Percentiles rank a stretch among this genome's conserved stretches.
Conservation (phyloP, 805 yeast genomes). For the Hanseniaspora vineae region DNA sequence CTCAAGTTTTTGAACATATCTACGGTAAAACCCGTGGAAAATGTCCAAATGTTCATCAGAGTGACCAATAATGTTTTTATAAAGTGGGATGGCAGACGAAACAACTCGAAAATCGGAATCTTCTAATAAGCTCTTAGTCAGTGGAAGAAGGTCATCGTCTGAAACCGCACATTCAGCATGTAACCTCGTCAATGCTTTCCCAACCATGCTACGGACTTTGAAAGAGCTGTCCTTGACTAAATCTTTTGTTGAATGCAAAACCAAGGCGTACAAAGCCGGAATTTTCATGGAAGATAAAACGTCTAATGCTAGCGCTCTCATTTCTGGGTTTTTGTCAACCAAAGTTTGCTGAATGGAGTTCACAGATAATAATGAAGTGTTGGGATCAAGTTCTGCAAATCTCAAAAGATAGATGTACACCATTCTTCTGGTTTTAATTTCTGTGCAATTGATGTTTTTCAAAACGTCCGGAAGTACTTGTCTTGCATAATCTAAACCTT, state of each 20-base stretch:
- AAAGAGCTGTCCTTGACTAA: slow-evolving; percentile 61
- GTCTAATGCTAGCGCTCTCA: slow-evolving; percentile 61
- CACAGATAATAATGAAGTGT: slow-evolving; percentile 76
- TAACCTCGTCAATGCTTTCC: slow-evolving; percentile 50
- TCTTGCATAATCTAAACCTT: slow-evolving; percentile 24
- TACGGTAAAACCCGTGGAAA: slow-evolving; percentile 58
- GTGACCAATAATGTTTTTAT: slow-evolving; percentile 39
- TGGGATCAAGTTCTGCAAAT: slow-evolving; percentile 76
- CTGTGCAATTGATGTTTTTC: slow-evolving; percentile 65
- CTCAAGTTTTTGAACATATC: slow-evolving; percentile 34
- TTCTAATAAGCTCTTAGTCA: slow-evolving; percentile 41
- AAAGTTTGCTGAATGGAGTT: slow-evolving; percentile 84
- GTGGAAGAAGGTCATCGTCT: slow-evolving; percentile 33
- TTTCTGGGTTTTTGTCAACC: slow-evolving; percentile 52
- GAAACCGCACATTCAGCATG: slow-evolving; percentile 21
- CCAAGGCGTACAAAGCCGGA: slow-evolving; percentile 68
- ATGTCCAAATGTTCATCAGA: slow-evolving; percentile 34
- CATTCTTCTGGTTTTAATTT: slow-evolving; percentile 53
- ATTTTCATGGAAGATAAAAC: slow-evolving; percentile 76
- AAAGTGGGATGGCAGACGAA: slow-evolving; percentile 51
- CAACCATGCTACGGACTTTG: slow-evolving; percentile 60
- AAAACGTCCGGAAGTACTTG: slow-evolving; percentile 59
- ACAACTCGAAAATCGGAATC: slow-evolving; percentile 60
- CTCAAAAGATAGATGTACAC: slow-evolving; percentile 64
- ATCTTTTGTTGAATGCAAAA: slow-evolving; percentile 59